Percentiles rank a stretch among this genome's conserved stretches.
Conservation (phyloP, 2,329 filamentous ascomycete genomes). For the Parastagonospora nodorum region DNA sequence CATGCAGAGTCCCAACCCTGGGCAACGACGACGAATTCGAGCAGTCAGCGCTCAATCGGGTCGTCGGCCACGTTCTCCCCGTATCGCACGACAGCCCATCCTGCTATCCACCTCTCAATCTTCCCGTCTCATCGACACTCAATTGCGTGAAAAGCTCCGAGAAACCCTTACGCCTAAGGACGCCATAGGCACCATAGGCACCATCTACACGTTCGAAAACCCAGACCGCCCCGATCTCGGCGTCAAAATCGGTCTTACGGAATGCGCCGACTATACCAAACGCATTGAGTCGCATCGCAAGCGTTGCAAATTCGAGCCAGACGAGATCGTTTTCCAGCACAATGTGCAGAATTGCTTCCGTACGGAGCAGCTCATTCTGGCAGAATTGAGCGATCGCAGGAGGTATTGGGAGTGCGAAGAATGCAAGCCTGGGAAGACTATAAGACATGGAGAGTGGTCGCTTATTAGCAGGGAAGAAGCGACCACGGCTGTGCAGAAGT, state of each 20-base stretch:
- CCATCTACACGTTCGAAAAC: conserved; percentile 11
- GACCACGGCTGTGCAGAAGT: conserved; percentile 10
- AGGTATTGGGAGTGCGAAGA: not conserved
- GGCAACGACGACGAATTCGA: not conserved
- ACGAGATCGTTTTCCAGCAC: not conserved
- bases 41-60: not conserved
- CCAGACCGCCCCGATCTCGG: not conserved
- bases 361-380: conserved; percentile 7
- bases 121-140: not conserved
- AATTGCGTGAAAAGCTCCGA: conserved; percentile 1
- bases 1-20: not conserved
- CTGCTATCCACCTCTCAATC: not conserved
- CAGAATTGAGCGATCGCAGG: conserved; percentile 3
- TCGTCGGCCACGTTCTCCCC: not conserved
- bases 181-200: not conserved
- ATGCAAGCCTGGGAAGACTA: not conserved
- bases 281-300: conserved; percentile 8
- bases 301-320: not conserved
- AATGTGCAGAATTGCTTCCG: conserved; percentile 2
- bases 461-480: conserved; percentile 5
- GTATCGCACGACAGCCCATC: not conserved
- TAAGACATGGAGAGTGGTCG: conserved; percentile 17
- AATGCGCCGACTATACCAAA: not conserved
- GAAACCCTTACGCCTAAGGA: not conserved
- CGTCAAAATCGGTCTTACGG: conserved; percentile 16